Base-by-base conservation (phyloP, 2,329 filamentous ascomycete genomes). In the Neofusicoccum kwambonambiense region DNA sequence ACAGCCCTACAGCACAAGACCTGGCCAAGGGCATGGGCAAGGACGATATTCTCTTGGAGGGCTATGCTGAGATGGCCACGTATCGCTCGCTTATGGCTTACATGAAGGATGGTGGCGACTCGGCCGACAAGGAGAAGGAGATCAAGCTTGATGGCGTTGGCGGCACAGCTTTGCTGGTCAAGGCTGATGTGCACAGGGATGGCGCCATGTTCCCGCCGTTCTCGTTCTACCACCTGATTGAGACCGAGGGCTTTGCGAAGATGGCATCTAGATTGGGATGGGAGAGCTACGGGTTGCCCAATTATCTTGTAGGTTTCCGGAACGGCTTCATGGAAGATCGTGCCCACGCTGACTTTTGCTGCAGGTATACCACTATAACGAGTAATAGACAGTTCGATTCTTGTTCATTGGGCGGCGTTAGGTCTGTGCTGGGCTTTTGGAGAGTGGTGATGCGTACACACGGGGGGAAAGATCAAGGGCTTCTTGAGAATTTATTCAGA, bases 121-220 rank as follows among this genome's bases (percentile, higher is more conserved):
- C 19, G 11, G 72, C 70, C 15, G 85, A 90, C 70, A 76, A 79
- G 47, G 81, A 86, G 57, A 78, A 84, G 41, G 87, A 91, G 73
- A 86, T 97, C 60, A 84, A 88, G 49, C 84, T 99, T 8, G 95
- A 99, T 75, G 95, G 95, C 57, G 95, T 99, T 3, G 95, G 95
- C 64, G 95, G 95, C 41, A 96, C 94, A 0, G 91, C 93, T 1
- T 81, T 99, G 68, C 81, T 99, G 73, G 95, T 99, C 66, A 97
- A 97, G 81, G 95, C 93, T 1, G 93, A 98, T 66, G 95, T 99
- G 27, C 95, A 99, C 76, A 88, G 95, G 31, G 95, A 99, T 74
- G 95, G 95, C 19, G 94, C 95, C 75, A 99, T 98, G 94, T 99
- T 99, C 80, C 95, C 95, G 17, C 87, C 95, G 0, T 99, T 99